phyloP scores from a whole-genome alignment of 495 filamentous ascomycete genomes.

The Trichoderma reesei region DNA sequence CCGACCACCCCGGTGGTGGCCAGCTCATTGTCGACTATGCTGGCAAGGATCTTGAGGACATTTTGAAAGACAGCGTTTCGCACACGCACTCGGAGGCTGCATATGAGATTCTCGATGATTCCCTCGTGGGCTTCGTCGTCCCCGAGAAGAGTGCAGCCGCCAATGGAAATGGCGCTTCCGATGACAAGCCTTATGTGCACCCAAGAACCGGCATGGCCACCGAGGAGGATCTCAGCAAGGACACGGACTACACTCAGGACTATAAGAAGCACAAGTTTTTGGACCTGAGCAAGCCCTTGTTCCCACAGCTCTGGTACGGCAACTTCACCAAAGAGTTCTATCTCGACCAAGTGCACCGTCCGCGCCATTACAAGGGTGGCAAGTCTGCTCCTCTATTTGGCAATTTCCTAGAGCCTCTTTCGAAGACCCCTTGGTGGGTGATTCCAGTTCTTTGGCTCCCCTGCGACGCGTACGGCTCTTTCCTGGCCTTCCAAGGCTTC shows the following conservation, averaged over 20 bases:
- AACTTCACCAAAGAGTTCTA: conserved; percentile 92
- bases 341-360: conserved; percentile 88
- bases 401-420: conserved; percentile 92
- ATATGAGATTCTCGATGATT: conserved; percentile 79
- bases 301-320: conserved; percentile 81
- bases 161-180: conserved; percentile 18
- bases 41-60: conserved; percentile 74
- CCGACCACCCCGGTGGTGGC: conserved; percentile 81
- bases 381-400: conserved; percentile 91
- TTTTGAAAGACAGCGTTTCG: conserved; percentile 74
- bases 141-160: conserved; percentile 31
- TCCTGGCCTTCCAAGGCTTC: conserved; percentile 50
- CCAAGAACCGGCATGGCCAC: conserved; percentile 74
- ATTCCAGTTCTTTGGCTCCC: conserved; percentile 86
- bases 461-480: conserved; percentile 62
- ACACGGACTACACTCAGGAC: conserved; percentile 66
- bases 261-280: conserved; percentile 87
- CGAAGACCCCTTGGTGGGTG: conserved; percentile 87
- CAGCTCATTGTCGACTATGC: conserved; percentile 84
- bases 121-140: conserved; percentile 67
- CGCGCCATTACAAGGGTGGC: conserved; percentile 87
- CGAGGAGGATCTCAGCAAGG: conserved; percentile 75
- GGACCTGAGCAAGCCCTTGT: conserved; percentile 75
- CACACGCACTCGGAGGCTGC: conserved; percentile 82
- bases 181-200: conserved; percentile 38